Evolutionary conservation across 495 filamentous ascomycete species (phyloP), one percentile per base, ranked within the genome.

Genomic region (Aspergillus affinis): DNA sequence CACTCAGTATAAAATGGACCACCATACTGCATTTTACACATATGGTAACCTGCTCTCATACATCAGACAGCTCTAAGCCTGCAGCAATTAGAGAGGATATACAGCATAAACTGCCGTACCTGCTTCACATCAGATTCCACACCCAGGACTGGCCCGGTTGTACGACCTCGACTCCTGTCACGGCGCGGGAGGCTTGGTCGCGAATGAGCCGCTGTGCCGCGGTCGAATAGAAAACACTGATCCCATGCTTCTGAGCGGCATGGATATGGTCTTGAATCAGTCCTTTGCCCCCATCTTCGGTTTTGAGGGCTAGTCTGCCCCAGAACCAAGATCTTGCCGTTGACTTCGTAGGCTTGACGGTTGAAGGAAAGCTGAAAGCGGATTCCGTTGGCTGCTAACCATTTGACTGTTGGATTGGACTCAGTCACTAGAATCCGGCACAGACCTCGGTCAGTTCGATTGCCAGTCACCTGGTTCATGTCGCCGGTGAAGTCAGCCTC

Each of bases 341-440:
- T 71, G 6, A 86, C 74, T 47, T 81, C 62, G 54, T 82, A 88
- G 0, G 85, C 81, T 64, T 89, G 84, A 0, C 86, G 75, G 53
- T 86, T 83, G 68, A 87, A 88, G 2, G 77, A 80, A 19, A 88
- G 72, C 59, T 81, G 74, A 60, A 86, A 88, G 6, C 72, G 67
- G 8, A 86, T 69, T 0, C 84, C 84, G 44, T 80, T 71, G 15
- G 71, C 51, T 13, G 74, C 75, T 6, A 89, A 67, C 85, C 85
- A 89, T 61, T 80, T 75, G 3, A 86, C 72, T 0, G 80, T 63
- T 15, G 66, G 72, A 20, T 75, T 73, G 0, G 73, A 78, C 21
- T 84, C 77, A 10, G 69, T 56, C 4, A 88, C 74, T 3, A 88
- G 68, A 6, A 70, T 66, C 21, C 67, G 61, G 0, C 71, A 70